A percentile compares a stretch with the other conserved stretches of the same genome.
These are phyloP conservation scores for Amniculicola lignicola DNA, from an alignment of 495 filamentous ascomycete genomes.

Conservation along the genomic window DNA sequence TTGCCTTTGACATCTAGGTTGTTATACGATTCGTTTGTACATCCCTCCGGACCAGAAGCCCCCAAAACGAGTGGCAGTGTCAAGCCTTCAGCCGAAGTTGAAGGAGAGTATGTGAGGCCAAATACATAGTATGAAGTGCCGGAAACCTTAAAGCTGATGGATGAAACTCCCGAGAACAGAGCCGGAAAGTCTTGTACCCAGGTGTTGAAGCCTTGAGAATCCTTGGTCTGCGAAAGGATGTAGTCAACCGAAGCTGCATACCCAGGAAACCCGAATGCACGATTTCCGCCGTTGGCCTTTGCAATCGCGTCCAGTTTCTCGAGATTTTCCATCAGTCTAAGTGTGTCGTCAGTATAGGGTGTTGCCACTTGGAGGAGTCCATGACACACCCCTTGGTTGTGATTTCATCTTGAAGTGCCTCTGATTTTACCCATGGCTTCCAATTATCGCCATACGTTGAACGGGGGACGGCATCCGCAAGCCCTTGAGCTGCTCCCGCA, in stretches of 20 bases:
- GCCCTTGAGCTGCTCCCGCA: conserved; percentile 8
- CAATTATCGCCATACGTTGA: conserved; percentile 8
- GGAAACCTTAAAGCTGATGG: conserved; percentile 42
- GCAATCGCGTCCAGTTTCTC: conserved; percentile 45
- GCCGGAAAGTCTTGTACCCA: conserved; percentile 46
- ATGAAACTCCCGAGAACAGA: conserved; percentile 42
- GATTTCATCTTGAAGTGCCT: conserved; percentile 15
- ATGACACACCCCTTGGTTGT: conserved; percentile 12
- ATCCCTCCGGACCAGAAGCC: conserved; percentile 41
- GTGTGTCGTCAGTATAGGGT: neutral
- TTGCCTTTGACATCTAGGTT: conserved; percentile 45
- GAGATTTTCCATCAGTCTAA: conserved; percentile 39
- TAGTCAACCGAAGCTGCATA: conserved; percentile 48
- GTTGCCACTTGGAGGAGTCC: neutral
- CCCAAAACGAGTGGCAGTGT: conserved; percentile 44
- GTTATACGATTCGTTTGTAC: conserved; percentile 40
- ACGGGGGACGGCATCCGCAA: conserved; percentile 1
- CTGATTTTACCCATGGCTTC: conserved; percentile 3
- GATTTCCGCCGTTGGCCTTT: conserved; percentile 44
- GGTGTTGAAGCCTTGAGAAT: conserved; percentile 34
- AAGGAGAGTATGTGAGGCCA: conserved; percentile 46
- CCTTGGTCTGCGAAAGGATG: conserved; percentile 37
- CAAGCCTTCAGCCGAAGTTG: conserved; percentile 43
- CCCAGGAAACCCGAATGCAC: conserved; percentile 50
- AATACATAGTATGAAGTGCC: conserved; percentile 41